phyloP scores from a whole-genome alignment of 352 stramenopile genomes.

The Lagenidium sp. region DNA sequence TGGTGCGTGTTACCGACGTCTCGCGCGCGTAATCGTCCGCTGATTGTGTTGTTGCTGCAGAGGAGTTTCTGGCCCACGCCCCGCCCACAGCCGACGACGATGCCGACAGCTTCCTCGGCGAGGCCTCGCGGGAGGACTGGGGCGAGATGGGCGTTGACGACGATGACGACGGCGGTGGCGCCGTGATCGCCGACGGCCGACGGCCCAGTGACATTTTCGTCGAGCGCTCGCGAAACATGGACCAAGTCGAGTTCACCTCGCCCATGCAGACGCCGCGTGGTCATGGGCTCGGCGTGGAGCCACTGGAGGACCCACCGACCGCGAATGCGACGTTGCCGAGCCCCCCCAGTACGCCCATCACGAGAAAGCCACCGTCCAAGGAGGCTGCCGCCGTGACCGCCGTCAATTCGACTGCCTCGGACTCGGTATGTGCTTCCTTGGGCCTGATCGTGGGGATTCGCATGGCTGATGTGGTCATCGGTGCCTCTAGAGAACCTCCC shows the following conservation, averaged over 20 bases:
- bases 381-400: no score
- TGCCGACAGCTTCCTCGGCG: slow-evolving; percentile 18
- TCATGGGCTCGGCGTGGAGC: no score
- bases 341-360: no score
- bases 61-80: slow-evolving; percentile 13
- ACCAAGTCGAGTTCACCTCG: slow-evolving; percentile 60
- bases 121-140: no score
- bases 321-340: no score
- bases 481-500: slow-evolving; percentile 27
- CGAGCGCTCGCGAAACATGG: slow-evolving; percentile 58
- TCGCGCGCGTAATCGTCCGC: not conserved
- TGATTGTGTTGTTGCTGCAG: not conserved
- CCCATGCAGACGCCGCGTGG: slow-evolving; percentile 8
- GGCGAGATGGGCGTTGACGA: slow-evolving; percentile 4
- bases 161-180: slow-evolving; percentile 19
- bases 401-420: no score
- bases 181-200: slow-evolving; percentile 9
- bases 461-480: not conserved
- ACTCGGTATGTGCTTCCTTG: no score
- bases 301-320: no score
- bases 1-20: slow-evolving; percentile 44
- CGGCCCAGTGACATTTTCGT: slow-evolving; percentile 68
- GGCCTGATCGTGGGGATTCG: not conserved
- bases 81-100: slow-evolving; percentile 2
- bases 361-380: no score